Evolutionary conservation across 495 filamentous ascomycete species (phyloP).

Genomic region (Xylaria nigripes): DNA sequence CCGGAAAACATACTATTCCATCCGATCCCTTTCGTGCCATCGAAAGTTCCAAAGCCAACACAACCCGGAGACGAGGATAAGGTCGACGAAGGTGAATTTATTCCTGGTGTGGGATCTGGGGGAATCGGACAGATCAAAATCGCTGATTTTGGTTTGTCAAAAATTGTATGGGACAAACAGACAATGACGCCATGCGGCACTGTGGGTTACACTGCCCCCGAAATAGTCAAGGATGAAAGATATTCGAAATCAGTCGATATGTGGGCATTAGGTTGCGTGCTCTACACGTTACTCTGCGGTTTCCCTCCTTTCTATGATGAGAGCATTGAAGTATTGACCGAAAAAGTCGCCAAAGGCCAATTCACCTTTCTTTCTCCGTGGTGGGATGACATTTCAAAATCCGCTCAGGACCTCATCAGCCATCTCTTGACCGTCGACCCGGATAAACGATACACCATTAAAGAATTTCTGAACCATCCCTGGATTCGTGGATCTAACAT

Average conservation of each 20-base stretch:
- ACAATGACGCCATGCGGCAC: conserved; percentile 99
- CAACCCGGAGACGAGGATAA: conserved; percentile 92
- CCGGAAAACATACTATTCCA: conserved; percentile 95
- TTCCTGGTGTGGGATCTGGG: conserved; percentile 72
- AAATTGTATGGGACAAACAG: conserved; percentile 95
- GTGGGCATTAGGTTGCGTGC: conserved; percentile 96
- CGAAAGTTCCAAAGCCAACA: conserved; percentile 67
- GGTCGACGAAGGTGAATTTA: conserved; percentile 91
- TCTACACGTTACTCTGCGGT: conserved; percentile 93
- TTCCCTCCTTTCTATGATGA: conserved; percentile 99
- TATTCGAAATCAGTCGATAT: conserved; percentile 99
- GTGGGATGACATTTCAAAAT: conserved; percentile 98
- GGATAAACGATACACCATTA: conserved; percentile 81
- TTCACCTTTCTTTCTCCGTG: conserved; percentile 97
- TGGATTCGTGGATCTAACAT: conserved; percentile 66
- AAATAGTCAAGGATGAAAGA: conserved; percentile 97
- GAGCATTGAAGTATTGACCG: conserved; percentile 91
- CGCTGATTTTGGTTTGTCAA: conserved; percentile 94
- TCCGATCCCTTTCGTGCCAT: conserved; percentile 71
- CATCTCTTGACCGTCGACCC: conserved; percentile 91
- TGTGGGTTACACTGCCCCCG: conserved; percentile 96
- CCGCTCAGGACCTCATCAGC: conserved; percentile 86
- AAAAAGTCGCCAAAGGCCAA: conserved; percentile 94
- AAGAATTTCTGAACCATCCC: conserved; percentile 80
- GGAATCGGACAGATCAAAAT: conserved; percentile 96